Evolutionary conservation across 2,329 filamentous ascomycete genomes (phyloP).

Genomic region (Balansia obtecta): DNA sequence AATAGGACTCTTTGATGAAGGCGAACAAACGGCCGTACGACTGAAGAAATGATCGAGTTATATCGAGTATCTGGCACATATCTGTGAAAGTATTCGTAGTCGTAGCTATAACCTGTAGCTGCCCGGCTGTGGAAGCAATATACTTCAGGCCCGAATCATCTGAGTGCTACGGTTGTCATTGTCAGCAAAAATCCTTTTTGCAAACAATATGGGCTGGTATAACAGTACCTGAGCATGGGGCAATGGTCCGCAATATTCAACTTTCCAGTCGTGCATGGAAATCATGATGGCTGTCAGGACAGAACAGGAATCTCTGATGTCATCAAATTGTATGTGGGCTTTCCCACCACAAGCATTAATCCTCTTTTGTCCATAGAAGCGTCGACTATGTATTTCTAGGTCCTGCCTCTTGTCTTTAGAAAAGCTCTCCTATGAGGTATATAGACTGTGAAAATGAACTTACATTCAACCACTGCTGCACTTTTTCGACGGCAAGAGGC

Average conservation of each 20-base stretch:
- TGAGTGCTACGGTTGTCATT: not conserved
- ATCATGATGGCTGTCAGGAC: slow-evolving; percentile 33
- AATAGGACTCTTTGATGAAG: slow-evolving; percentile 29
- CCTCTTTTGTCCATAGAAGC: slow-evolving; percentile 25
- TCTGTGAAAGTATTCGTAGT: slow-evolving; percentile 10
- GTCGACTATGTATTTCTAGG: slow-evolving; percentile 20
- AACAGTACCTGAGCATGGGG: slow-evolving; percentile 2
- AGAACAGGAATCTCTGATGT: slow-evolving; percentile 46
- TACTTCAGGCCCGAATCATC: not conserved
- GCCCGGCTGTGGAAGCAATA: slow-evolving; percentile 11
- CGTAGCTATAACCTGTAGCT: slow-evolving; percentile 17
- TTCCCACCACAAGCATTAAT: slow-evolving; percentile 25
- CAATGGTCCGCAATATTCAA: slow-evolving; percentile 12
- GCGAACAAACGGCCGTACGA: slow-evolving; percentile 40
- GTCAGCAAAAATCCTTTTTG: not conserved
- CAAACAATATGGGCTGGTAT: not conserved
- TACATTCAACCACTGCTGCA: slow-evolving; percentile 34
- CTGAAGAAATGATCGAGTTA: slow-evolving; percentile 24
- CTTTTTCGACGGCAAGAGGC: slow-evolving; percentile 21
- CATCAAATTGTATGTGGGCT: slow-evolving; percentile 43
- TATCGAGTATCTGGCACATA: slow-evolving; percentile 23
- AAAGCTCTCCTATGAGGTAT: not conserved
- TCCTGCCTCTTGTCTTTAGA: slow-evolving; percentile 19
- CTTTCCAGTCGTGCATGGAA: slow-evolving; percentile 32
- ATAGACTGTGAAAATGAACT: slow-evolving; percentile 8